Percentiles rank a stretch among this genome's conserved stretches.
These are phyloP conservation scores for Suillus subaureus DNA, from an alignment of 768 basidiomycete species.

Conservation along the genomic window DNA sequence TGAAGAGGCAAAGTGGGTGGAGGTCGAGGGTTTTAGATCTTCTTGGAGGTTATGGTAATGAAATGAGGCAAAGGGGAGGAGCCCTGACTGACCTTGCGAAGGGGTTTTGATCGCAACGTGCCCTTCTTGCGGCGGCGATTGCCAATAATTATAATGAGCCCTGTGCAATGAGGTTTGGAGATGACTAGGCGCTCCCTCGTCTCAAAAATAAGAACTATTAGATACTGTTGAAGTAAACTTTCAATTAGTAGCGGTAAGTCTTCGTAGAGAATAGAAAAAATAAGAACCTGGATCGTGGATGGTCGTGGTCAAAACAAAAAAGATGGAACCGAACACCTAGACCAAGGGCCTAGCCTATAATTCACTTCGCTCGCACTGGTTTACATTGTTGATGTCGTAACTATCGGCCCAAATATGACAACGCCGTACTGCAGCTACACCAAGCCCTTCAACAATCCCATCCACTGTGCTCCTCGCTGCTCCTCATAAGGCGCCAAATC, in stretches of 20 bases:
- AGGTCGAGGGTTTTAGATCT: conserved; percentile 40
- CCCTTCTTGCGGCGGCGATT: conserved; percentile 58
- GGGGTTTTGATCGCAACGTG: conserved; percentile 83
- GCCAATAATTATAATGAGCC: conserved; percentile 41
- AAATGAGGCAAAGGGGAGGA: conserved; percentile 63
- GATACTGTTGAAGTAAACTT: conserved; percentile 17
- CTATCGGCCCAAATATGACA: conserved; percentile 13
- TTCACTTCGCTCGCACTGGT: conserved; percentile 30
- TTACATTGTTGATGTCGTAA: conserved; percentile 36
- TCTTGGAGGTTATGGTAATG: conserved; percentile 37
- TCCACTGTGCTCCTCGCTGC: not conserved
- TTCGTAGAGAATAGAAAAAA: conserved; percentile 8
- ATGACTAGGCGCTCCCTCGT: conserved; percentile 16
- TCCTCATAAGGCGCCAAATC: not conserved
- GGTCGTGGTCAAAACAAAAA: conserved; percentile 19
- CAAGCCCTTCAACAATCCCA: not conserved
- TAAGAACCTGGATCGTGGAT: conserved; percentile 14
- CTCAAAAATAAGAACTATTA: conserved; percentile 23
- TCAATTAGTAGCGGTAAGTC: conserved; percentile 8
- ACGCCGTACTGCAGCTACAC: not conserved
- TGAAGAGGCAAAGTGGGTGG: conserved; percentile 33
- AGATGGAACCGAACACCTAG: conserved; percentile 7
- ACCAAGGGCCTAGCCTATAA: not conserved
- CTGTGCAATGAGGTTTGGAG: conserved; percentile 23
- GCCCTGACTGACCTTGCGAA: conserved; percentile 42